Base-by-base conservation (phyloP, 139 green algal species). In the Zygnema circumcarinatum region DNA sequence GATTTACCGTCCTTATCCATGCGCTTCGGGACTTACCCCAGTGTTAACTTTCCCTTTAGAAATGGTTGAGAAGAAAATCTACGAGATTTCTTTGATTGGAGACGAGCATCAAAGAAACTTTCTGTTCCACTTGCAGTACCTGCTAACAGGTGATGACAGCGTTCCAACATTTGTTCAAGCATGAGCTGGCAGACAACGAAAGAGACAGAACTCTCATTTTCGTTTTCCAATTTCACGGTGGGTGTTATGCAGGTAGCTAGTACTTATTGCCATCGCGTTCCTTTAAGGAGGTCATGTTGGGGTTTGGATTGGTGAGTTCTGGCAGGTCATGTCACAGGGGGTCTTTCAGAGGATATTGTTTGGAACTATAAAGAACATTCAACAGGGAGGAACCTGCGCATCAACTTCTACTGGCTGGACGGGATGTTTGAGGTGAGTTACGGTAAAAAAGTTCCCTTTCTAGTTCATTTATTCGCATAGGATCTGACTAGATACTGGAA, bases 341-440 rank as follows among this genome's bases (percentile, higher is more conserved):
- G 47, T 25, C 47, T 62, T 16, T 7, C 7, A 16, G 69, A 41
- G 16, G 36, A 78, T 16, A 78, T 41, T 25, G 36, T 78, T 39
- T 78, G 69, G 69, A 16, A 78, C 11, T 78, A 52, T 16, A 39
- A 41, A 11, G 69, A 78, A 3, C 69, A 3, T 3, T 39, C 16
- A 20, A 78, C 69, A 7, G 69, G 69, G 11, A 41, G 16, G 11
- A 78, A 35, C 21, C 39, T 84, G 39, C 41, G 31, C 31, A 21
- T 84, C 35, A 84, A 84, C 39, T 84, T 67, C 39, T 84, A 84
- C 39, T 84, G 76, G 76, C 47, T 84, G 76, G 76, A 84, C 35
- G 76, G 76, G 47, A 84, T 84, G 31, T 84, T 56, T 35, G 47
- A 62, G 47, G 47, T 62, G 16, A 62, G 16, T 16, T 62, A 62